Evolutionary conservation across 176 grass and related monocot species (phyloP).

Genomic region (Avena insularis): DNA sequence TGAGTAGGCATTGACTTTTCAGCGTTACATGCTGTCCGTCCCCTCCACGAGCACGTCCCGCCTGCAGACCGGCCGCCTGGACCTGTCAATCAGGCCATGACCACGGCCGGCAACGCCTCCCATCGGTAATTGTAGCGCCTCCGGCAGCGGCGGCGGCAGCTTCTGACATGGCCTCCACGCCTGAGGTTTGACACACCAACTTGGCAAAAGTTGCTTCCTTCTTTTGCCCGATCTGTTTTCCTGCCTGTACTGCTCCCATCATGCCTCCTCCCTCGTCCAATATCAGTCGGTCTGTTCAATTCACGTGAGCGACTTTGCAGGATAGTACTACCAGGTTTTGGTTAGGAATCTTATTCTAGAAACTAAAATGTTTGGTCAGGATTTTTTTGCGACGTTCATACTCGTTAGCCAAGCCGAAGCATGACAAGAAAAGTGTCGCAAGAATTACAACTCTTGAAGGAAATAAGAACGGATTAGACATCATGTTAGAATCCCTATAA

Average conservation of each 20-base stretch:
- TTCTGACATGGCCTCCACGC: conserved; percentile 8
- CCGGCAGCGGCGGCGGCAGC: not conserved
- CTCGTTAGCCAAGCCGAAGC: too few relatives aligned
- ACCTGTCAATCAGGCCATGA: conserved; percentile 32
- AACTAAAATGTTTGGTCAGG: too few relatives aligned
- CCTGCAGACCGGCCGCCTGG: conserved; percentile 42
- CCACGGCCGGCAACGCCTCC: conserved; percentile 28
- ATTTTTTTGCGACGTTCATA: too few relatives aligned
- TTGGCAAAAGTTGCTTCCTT: conserved; percentile 27
- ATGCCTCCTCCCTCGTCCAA: not conserved
- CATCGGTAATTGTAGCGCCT: conserved; percentile 45
- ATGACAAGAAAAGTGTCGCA: too few relatives aligned
- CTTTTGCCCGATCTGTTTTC: not conserved
- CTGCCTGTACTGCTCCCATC: not conserved
- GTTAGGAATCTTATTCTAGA: too few relatives aligned
- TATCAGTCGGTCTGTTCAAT: not conserved
- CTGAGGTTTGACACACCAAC: conserved; percentile 11
- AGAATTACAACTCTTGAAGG: not conserved
- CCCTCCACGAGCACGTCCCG: not conserved
- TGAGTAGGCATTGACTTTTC: not conserved
- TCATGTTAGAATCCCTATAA: too few relatives aligned
- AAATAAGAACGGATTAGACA: not conserved
- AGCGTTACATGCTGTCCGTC: not conserved
- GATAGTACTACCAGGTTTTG: too few relatives aligned
- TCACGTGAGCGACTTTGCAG: not conserved